Conservation (phyloP, 352 stramenopile species). For the Saprolegnia diclina region DNA sequence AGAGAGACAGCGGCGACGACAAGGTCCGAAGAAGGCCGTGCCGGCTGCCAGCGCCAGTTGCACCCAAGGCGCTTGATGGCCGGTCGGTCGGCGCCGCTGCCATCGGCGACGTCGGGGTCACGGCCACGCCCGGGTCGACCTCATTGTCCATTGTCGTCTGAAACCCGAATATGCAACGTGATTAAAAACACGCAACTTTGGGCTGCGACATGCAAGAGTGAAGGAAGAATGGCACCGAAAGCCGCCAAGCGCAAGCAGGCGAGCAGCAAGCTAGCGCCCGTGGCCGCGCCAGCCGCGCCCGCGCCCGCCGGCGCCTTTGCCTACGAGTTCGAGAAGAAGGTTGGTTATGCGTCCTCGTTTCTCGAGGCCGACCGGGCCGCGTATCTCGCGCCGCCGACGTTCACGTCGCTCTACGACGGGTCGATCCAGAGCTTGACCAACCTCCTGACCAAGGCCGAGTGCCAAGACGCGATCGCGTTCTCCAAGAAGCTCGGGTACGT, state of each 20-base stretch:
- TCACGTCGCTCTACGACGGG: conserved; percentile 39
- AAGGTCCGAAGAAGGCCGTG: not conserved
- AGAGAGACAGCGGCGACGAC: not conserved
- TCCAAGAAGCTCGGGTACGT: conserved; percentile 50
- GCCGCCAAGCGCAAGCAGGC: conserved; percentile 4
- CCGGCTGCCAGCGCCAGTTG: not conserved
- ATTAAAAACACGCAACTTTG: not conserved
- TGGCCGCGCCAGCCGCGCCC: not conserved
- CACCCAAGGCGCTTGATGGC: too few species aligned
- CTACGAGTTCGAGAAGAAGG: conserved; percentile 10
- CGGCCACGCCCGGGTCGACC: not conserved
- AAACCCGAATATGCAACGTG: not conserved
- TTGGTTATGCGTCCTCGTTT: conserved; percentile 7
- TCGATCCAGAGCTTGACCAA: conserved; percentile 60
- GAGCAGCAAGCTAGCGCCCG: not conserved
- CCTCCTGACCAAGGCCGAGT: conserved; percentile 60
- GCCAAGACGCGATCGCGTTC: conserved; percentile 52
- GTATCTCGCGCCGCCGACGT: not conserved
- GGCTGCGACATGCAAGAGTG: not conserved
- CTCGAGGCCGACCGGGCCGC: not conserved
- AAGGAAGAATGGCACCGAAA: conserved; percentile 10
- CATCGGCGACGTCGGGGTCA: not conserved
- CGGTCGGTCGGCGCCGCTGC: too few species aligned
- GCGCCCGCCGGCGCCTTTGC: conserved; percentile 1
- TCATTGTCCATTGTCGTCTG: not conserved